These are phyloP conservation scores for Cryphonectria carpinicola DNA, from an alignment of 2,329 filamentous ascomycete genomes.

Conservation along the genomic window DNA sequence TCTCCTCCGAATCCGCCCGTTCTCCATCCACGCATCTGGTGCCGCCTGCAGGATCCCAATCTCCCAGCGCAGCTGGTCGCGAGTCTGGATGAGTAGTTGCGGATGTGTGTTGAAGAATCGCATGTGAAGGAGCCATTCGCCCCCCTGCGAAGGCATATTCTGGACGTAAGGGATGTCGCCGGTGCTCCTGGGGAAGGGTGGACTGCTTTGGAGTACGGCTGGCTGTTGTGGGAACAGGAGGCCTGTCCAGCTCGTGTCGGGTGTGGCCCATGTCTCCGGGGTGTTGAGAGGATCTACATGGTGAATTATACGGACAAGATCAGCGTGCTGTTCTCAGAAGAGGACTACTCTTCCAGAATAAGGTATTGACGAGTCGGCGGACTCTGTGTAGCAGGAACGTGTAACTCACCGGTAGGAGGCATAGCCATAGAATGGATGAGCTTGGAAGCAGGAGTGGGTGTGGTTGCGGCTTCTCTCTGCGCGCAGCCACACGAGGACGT, in stretches of 20 bases:
- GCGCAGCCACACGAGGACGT: not conserved
- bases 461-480: not conserved
- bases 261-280: not conserved
- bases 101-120: slow-evolving; percentile 4
- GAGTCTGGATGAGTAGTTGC: not conserved
- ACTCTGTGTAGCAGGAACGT: no score
- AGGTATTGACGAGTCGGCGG: not conserved
- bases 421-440: not conserved
- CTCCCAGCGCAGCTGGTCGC: not conserved
- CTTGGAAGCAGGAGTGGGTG: not conserved
- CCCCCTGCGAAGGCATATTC: not conserved
- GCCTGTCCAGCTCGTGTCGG: not conserved
- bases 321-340: not conserved
- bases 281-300: not conserved
- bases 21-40: slow-evolving; percentile 5
- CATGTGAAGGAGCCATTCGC: not conserved
- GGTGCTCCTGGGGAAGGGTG: not conserved
- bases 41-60: not conserved
- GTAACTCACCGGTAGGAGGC: not conserved
- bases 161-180: not conserved
- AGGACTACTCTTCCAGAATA: not conserved
- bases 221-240: not conserved
- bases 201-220: not conserved
- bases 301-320: not conserved
- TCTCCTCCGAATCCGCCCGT: slow-evolving; percentile 1